These are phyloP conservation scores for Medicago ruthenica DNA, from an alignment of 306 rosid species.

Conservation along the genomic window DNA sequence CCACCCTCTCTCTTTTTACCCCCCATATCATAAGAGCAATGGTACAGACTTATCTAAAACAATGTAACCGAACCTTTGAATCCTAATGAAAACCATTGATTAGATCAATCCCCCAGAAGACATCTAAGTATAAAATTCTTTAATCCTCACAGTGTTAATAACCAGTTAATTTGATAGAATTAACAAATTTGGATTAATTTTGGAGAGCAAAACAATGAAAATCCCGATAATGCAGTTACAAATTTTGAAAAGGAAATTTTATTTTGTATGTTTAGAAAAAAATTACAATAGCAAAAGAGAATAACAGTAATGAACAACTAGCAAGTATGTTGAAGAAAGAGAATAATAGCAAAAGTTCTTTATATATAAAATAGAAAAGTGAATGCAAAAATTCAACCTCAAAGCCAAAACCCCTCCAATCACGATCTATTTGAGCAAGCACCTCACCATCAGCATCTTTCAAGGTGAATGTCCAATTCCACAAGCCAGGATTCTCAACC, in stretches of 20 bases:
- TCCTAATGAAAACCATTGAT: not conserved
- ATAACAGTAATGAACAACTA: constrained; percentile 21
- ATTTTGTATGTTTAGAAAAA: not conserved
- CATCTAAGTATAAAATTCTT: not conserved
- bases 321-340: constrained; percentile 31
- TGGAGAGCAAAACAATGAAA: constrained; percentile 31
- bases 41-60: not conserved
- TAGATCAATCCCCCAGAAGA: constrained; percentile 7
- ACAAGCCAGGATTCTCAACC: constrained; percentile 97
- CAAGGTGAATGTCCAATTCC: constrained; percentile 97
- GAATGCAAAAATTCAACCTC: constrained; percentile 68
- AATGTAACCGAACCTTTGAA: constrained; percentile 11
- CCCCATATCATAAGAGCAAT: not conserved
- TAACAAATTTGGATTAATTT: constrained; percentile 31
- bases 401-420: constrained; percentile 98
- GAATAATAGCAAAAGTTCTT: not conserved
- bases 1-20: not conserved
- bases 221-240: not conserved
- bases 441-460: constrained; percentile 81
- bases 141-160: not conserved
- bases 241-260: constrained; percentile 11
- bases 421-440: constrained; percentile 91
- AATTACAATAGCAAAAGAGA: constrained; percentile 9
- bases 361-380: not conserved
- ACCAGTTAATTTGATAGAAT: not conserved